Base-by-base conservation (phyloP, 495 filamentous ascomycete genomes). In the Aspergillus leporis region DNA sequence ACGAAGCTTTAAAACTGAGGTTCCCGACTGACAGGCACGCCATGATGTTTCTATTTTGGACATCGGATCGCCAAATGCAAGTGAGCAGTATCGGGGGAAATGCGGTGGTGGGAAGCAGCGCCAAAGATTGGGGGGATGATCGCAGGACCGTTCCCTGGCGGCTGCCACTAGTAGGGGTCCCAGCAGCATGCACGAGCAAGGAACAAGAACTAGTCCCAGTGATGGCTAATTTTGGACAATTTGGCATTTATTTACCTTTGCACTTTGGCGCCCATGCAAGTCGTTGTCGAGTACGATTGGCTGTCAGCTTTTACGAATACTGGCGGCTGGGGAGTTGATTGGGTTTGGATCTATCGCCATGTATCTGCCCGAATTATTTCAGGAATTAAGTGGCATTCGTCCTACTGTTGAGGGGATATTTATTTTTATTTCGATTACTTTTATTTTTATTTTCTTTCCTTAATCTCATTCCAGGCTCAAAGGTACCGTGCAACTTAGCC, bases 11-110 rank as follows among this genome's bases (percentile, higher is more conserved):
- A 68, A 67, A 62, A 50, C 53, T 31, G 30, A 46, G 56, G 50
- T 50, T 31, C 51, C 32, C 28, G 31, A 21, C 41, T 2, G 43
- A 48, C 51, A 57, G 41, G 41, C 59, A 57, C 18, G 53, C 36
- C 61, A 65, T 65, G 58, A 54, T 64, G 61, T 64, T 67, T 67
- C 61, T 67, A 68, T 68, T 63, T 65, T 68, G 52, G 56, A 58
- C 40, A 53, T 18, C 53, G 53, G 61, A 58, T 58, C 60, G 41
- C 53, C 61, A 60, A n/a, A 28, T 23, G 51, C 32, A 31, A 36
- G 25, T 45, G 46, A 46, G 12, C 59, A 55, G 13, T 25, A 54
- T 60, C 48, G 52, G 60, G 38, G 59, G 58, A 62, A 65, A 50
- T 58, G 57, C 38, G 59, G 60, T 62, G 61, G 65, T 61, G 59